Conservation (phyloP, 2,329 filamentous ascomycete species). For the Volutella citrinella region DNA sequence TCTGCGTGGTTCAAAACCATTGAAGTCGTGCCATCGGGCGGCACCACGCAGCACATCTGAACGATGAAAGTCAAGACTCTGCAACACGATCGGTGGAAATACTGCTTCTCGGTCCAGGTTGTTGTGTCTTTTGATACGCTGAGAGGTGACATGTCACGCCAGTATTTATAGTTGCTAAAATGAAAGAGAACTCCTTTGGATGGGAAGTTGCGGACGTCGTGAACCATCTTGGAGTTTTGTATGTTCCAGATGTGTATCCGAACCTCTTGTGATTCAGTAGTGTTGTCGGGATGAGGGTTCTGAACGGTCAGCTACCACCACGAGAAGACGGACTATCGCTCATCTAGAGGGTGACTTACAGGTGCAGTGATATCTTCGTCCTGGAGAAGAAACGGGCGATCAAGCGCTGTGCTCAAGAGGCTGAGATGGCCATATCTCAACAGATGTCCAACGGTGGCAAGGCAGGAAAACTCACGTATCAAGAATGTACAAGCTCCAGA, state of each 20-base stretch:
- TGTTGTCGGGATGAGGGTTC: background rate
- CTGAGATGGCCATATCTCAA: too few species aligned
- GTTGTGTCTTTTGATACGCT: background rate
- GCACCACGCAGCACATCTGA: background rate
- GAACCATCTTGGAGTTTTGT: slow-evolving; percentile 7
- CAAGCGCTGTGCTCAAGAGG: slow-evolving; percentile 4
- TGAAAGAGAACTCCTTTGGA: slow-evolving; percentile 8
- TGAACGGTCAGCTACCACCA: slow-evolving; percentile 2
- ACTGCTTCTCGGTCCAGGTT: slow-evolving; percentile 3
- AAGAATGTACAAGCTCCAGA: slow-evolving; percentile 9
- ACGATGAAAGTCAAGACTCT: slow-evolving; percentile 3
- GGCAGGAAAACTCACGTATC: slow-evolving; percentile 3
- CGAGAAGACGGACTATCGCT: slow-evolving; percentile 1
- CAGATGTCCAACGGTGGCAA: too few species aligned
- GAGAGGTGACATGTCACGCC: slow-evolving; percentile 7
- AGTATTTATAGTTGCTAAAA: slow-evolving; percentile 11
- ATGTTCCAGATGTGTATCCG: slow-evolving; percentile 8
- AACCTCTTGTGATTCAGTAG: background rate
- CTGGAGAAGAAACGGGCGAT: slow-evolving; percentile 10
- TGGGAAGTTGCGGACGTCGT: slow-evolving; percentile 4
- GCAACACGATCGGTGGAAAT: slow-evolving; percentile 7
- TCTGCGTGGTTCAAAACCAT: slow-evolving; percentile 6
- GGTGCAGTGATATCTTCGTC: slow-evolving; percentile 10
- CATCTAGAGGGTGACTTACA: slow-evolving; percentile 1
- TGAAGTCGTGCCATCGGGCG: background rate